Evolutionary conservation across 495 filamentous ascomycete genomes (phyloP), one percentile per base, ranked within the genome.

Genomic region (Talaromyces ruber): DNA sequence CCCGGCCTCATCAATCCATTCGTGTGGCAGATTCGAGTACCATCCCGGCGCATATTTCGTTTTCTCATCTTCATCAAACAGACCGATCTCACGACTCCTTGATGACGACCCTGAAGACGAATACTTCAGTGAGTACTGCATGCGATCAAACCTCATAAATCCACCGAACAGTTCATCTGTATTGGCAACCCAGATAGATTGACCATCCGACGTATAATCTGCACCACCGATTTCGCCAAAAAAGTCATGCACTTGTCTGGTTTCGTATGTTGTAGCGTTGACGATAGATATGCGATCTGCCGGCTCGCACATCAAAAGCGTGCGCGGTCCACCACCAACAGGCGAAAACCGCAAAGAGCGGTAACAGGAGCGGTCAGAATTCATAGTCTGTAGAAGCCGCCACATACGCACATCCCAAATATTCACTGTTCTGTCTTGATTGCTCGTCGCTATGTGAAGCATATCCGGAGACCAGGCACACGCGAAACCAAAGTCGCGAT

Each of bases 401-500:
- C 87, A 90, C 53, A 81, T 87, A 24, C 93, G 84, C 3, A 89
- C 87, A 69, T 98, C 93, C 85, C 87, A 97, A 65, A 98, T 88
- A 59, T 88, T 86, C 64, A 93, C 83, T 16, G 83, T 84, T 72
- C 83, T 87, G 78, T 98, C 93, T 71, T 98, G 93, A 64, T 92
- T 93, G 54, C 88, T 91, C 4, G 93, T 96, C 11, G 93, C 93
- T 60, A 97, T 85, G 54, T 89, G 90, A 70, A 86, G 86, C 61
- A 93, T 92, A 72, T 97, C 90, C 22, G 90, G 88, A 5, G 91
- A 86, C 93, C 93, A 98, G 65, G 88, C 92, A 66, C 89, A 93
- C 3, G 93, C 90, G 64, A 97, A 97, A 54, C 88, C 91, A 65
- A 81, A 93, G 70, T 97, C 92, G 24, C 78, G 81, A 68, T 97